Evolutionary conservation across 2,329 filamentous ascomycete genomes (phyloP), one percentile per base, ranked within the genome.

Genomic region (Fusarium sambucinum): DNA sequence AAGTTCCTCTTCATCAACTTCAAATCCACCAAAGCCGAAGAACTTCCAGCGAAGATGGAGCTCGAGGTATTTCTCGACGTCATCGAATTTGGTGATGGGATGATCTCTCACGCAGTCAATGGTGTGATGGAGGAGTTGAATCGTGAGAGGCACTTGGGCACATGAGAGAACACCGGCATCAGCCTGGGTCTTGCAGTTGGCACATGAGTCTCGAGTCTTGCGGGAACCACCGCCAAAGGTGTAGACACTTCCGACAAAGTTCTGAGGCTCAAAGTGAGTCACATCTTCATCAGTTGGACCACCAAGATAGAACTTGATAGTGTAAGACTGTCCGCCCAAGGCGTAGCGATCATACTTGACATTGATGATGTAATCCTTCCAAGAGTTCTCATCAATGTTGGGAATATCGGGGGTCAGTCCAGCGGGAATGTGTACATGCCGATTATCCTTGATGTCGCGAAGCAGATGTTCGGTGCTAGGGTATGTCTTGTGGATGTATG

Each of bases 181-280:
- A 9, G 50, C 50, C n/a, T 42, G 38, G 11, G 29, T 44, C 29
- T 42, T 53, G 27, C 50, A 53, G 27, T 50, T 50, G 23, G 23
- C 8, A 7, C 33, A 50, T 11, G 47, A 50, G 5, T 50, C 47
- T 7, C 17, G 23, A 21, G 21, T 50, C 47, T 38, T 37, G 16
- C 33, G 47, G 2, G 47, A 51, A 12, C 47, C 33, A 51, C 47
- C 47, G 1, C 23, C 47, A 37, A 53, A 53, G 13, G 38, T 53
- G 9, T 32, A 53, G 19, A 53, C 37, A 7, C 38, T 32, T 0
- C 38, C 38, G 3, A 42, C 27, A 17, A 32, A 33, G 19, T 53
- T 53, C 12, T 41, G 37, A 0, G 33, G 47, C 13, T 42, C 50
- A 19, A 23, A 53, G 1, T 53, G 37, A 2, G 37, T 53, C 2